Base-by-base conservation (phyloP, 345 rosid genomes). In the Aegle marmelos region DNA sequence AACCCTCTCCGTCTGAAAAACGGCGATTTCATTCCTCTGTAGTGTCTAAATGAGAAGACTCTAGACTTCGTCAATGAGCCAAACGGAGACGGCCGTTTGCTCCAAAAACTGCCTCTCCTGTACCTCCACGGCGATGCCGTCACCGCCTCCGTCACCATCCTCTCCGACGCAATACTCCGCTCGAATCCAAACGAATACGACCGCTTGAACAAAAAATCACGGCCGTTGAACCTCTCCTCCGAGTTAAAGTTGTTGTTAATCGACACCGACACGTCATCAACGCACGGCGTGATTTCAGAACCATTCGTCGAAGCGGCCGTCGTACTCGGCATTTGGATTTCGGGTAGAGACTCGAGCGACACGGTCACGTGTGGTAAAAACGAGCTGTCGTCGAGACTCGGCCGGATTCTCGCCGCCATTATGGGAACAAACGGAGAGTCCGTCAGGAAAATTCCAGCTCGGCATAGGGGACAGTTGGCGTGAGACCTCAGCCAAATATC, bases 391-490 rank as follows among this genome's bases (percentile, higher is more conserved):
- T 95, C 98, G 60, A 95, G 72, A 76, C 92, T 91, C 10, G 98
- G 98, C 64, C 97, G 89, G 69, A 93, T 90, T 70, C 98, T 85
- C 6, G 98, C 90, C 21, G 98, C 98, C 98, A 95, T 95, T 9
- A 95, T 50, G 0, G 98, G 97, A 1, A 89, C 78, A 41, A 95
- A 93, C n/a, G 93, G 97, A 7, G 93, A 87, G 4, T 88, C 87
- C 14, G 89, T 75, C 8, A 87, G 82, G 72, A 91, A 86, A 34
- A 95, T 89, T 56, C 93, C 90, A 17, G 97, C 92, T 16, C 98
- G 92, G 78, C 98, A 95, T 33, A 95, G 83, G 2, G 98, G 98
- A 74, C 98, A 95, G 79, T 91, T 95, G 41, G 97, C 97, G 74
- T 95, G 98, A 28, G 97, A 92, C 48, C 94, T 87, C 7, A 95